Percentiles rank a stretch among this genome's conserved stretches.
These are phyloP conservation scores for Exophiala phaeomuriformis DNA, from an alignment of 2,329 filamentous ascomycete genomes.

Conservation along the genomic window DNA sequence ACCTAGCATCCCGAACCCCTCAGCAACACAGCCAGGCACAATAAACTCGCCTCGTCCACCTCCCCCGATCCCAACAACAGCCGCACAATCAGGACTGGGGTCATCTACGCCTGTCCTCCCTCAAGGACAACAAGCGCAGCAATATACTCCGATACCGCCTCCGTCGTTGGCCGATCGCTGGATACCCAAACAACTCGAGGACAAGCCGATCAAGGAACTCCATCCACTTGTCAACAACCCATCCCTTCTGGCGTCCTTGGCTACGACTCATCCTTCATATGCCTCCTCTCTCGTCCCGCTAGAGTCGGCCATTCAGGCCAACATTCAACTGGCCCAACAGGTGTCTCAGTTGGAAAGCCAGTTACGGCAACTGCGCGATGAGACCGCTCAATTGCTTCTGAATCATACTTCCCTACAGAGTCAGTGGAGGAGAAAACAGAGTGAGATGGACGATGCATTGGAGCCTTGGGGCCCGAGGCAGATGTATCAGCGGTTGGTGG, in stretches of 20 bases:
- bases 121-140: slow-evolving; percentile 10
- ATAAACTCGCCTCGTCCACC: slow-evolving; percentile 20
- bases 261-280: slow-evolving; percentile 67
- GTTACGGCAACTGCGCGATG: slow-evolving; percentile 50
- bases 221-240: slow-evolving; percentile 70
- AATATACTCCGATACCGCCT: slow-evolving; percentile 28
- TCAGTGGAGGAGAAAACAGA: slow-evolving; percentile 84
- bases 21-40: slow-evolving; percentile 34
- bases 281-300: slow-evolving; percentile 58
- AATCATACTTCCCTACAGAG: slow-evolving; percentile 79
- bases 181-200: slow-evolving; percentile 18
- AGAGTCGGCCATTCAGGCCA: slow-evolving; percentile 59
- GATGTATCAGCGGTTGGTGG: slow-evolving; percentile 72
- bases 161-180: slow-evolving; percentile 15
- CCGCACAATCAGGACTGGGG: too few species aligned
- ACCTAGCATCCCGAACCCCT: slow-evolving; percentile 27
- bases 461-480: slow-evolving; percentile 78
- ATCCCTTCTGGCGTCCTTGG: slow-evolving; percentile 64
- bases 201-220: slow-evolving; percentile 40
- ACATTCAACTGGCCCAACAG: slow-evolving; percentile 58
- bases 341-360: slow-evolving; percentile 41
- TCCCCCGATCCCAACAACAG: slow-evolving; percentile 37
- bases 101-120: slow-evolving; percentile 8
- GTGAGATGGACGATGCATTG: slow-evolving; percentile 78
- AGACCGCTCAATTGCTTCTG: slow-evolving; percentile 72